A percentile compares a stretch with the other conserved stretches of the same genome.
These are phyloP conservation scores for Extremus antarcticus DNA, from an alignment of 495 filamentous ascomycete species.

Conservation along the genomic window DNA sequence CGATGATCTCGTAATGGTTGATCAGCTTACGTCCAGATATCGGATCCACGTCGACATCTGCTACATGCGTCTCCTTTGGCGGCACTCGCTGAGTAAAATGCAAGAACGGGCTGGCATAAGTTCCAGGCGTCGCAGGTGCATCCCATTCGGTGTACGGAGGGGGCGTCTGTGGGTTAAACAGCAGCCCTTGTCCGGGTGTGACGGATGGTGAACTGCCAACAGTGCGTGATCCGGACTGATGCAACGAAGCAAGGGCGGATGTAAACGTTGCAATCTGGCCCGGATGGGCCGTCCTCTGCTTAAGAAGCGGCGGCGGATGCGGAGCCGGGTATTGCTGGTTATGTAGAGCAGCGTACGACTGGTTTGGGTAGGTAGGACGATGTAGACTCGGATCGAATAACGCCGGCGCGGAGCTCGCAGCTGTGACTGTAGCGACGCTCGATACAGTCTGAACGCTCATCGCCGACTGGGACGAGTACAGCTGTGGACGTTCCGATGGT, in stretches of 20 bases:
- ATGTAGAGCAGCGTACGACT: constrained; percentile 34
- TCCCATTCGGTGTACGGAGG: constrained; percentile 15
- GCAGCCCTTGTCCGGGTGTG: constrained; percentile 28
- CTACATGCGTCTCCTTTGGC: constrained; percentile 59
- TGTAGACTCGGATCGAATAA: constrained; percentile 5
- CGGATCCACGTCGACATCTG: constrained; percentile 75
- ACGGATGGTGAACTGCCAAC: constrained; percentile 32
- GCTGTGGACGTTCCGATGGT: constrained; percentile 1
- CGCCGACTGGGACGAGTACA: constrained; percentile 7
- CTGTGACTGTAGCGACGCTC: constrained; percentile 24
- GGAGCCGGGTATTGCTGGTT: constrained; percentile 29
- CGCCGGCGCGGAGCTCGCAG: constrained; percentile 22
- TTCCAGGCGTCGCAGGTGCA: constrained; percentile 22
- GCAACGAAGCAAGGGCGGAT: constrained; percentile 22
- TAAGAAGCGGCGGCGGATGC: constrained; percentile 21
- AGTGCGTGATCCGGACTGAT: constrained; percentile 26
- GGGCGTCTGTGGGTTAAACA: constrained; percentile 25
- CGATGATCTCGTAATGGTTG: constrained; percentile 93
- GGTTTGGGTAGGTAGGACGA: constrained; percentile 29
- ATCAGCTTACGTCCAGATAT: constrained; percentile 87
- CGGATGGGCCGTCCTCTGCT: constrained; percentile 28
- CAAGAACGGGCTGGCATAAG: constrained; percentile 33
- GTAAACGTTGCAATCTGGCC: constrained; percentile 22
- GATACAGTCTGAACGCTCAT: constrained; percentile 10
- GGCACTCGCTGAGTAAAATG: constrained; percentile 32